Conservation (phyloP, 1,284 basidiomycete genomes). For the Coriolopsis trogii region DNA sequence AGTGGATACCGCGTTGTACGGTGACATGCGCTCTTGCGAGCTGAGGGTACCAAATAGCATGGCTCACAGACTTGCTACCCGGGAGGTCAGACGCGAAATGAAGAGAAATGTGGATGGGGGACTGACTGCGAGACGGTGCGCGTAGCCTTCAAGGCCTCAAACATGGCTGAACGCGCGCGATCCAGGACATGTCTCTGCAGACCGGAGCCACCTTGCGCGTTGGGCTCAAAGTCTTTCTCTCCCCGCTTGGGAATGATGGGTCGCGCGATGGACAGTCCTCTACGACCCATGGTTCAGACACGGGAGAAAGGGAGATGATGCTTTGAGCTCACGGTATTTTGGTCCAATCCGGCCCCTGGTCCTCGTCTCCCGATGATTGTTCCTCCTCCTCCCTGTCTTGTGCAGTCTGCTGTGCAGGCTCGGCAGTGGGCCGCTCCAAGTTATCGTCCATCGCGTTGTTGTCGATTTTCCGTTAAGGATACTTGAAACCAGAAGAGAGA, state of each 20-base stretch:
- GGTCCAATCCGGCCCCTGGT: constrained; percentile 61
- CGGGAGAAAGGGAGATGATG: background rate
- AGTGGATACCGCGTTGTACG: constrained; percentile 75
- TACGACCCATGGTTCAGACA: constrained; percentile 14
- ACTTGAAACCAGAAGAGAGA: no score
- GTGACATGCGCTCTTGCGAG: constrained; percentile 71
- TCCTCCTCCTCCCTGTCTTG: constrained; percentile 45
- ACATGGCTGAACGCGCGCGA: constrained; percentile 79
- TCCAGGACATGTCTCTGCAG: constrained; percentile 80
- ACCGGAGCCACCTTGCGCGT: constrained; percentile 70
- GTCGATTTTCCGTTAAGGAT: no score
- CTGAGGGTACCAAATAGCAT: constrained; percentile 71
- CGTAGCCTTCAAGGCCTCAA: constrained; percentile 74
- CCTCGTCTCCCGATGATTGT: constrained; percentile 56
- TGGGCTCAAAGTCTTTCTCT: constrained; percentile 95
- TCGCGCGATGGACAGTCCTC: constrained; percentile 29
- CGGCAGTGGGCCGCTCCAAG: constrained; percentile 32
- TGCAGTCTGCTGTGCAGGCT: constrained; percentile 15
- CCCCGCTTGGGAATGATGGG: constrained; percentile 87
- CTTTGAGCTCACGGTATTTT: constrained; percentile 46
- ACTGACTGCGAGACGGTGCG: constrained; percentile 73
- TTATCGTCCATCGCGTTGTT: constrained; percentile 37
- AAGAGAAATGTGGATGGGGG: background rate
- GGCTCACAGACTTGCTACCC: constrained; percentile 71
- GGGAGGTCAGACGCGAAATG: background rate